A percentile compares a stretch with the other conserved stretches of the same genome.
Evolutionary conservation across 805 yeast genomes (phyloP).

Genomic region (Kuraishia hungarica): DNA sequence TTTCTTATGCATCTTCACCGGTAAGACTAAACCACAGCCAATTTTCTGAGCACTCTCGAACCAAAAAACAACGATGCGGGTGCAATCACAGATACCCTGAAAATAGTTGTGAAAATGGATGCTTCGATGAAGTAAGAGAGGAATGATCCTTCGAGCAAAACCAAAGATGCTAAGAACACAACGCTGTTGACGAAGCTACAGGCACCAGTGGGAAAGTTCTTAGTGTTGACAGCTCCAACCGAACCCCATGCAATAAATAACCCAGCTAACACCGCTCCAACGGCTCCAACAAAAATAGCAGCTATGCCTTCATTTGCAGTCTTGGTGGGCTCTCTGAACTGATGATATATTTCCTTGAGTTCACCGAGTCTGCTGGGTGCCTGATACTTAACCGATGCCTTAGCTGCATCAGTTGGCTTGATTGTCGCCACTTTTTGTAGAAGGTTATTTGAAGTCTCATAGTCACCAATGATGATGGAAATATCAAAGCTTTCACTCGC

Average conservation of each 20-base stretch:
- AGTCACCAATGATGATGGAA: conserved; percentile 1
- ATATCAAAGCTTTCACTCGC: not conserved
- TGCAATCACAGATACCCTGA: conserved; percentile 36
- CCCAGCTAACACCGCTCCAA: conserved; percentile 30
- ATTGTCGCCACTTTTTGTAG: not conserved
- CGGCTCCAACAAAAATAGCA: conserved; percentile 35
- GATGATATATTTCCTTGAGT: conserved; percentile 55
- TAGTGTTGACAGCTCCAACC: conserved; percentile 25
- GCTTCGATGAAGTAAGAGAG: conserved; percentile 49
- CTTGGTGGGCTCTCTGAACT: conserved; percentile 45
- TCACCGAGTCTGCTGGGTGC: conserved; percentile 32
- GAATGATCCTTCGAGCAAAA: conserved; percentile 44
- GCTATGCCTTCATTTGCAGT: conserved; percentile 48
- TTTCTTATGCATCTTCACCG: not conserved
- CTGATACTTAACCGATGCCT: conserved; percentile 1
- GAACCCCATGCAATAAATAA: conserved; percentile 36
- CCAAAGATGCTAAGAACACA: conserved; percentile 37
- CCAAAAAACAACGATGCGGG: conserved; percentile 54
- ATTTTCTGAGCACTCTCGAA: conserved; percentile 47
- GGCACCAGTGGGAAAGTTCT: conserved; percentile 25
- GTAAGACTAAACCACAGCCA: conserved; percentile 4
- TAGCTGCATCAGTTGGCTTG: not conserved
- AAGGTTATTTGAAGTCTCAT: not conserved
- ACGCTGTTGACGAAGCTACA: conserved; percentile 15
- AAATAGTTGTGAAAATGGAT: conserved; percentile 52